A percentile compares a stretch with the other conserved stretches of the same genome.
These are phyloP conservation scores for Solanum hybrid DNA, from an alignment of 305 asterid species.

Conservation along the genomic window DNA sequence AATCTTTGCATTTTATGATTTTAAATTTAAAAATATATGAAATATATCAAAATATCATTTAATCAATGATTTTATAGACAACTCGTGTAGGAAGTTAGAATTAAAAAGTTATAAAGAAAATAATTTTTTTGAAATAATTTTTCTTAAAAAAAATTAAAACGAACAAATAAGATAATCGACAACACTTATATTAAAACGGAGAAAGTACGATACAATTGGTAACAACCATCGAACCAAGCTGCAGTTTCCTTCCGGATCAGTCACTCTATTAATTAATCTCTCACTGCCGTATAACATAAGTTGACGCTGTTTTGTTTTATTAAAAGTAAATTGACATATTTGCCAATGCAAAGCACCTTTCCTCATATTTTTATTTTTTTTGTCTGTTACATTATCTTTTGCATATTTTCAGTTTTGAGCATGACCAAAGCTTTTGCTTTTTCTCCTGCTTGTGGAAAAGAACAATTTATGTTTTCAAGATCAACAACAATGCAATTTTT, in stretches of 20 bases:
- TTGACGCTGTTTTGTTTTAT: neutral
- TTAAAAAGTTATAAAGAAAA: neutral
- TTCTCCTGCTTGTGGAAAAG: neutral
- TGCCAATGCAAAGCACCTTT: neutral
- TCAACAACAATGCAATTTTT: neutral
- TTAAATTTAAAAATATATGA: neutral
- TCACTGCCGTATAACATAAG: conserved; percentile 1
- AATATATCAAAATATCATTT: neutral
- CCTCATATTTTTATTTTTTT: too few species aligned
- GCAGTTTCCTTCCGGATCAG: neutral
- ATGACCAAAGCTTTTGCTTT: conserved; percentile 1
- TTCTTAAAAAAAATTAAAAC: too few species aligned
- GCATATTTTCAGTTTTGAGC: conserved; percentile 1
- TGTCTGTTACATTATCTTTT: neutral
- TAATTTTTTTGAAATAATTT: neutral
- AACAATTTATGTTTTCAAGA: neutral
- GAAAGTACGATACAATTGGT: neutral
- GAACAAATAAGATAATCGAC: neutral
- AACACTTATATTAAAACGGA: neutral
- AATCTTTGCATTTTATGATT: neutral
- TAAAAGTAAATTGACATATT: neutral
- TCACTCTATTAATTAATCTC: neutral
- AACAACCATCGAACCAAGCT: neutral
- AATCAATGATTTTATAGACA: neutral
- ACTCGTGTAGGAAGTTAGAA: neutral